These are phyloP conservation scores for Cordyceps cateniannulata DNA, from an alignment of 2,329 filamentous ascomycete species.

Conservation along the genomic window DNA sequence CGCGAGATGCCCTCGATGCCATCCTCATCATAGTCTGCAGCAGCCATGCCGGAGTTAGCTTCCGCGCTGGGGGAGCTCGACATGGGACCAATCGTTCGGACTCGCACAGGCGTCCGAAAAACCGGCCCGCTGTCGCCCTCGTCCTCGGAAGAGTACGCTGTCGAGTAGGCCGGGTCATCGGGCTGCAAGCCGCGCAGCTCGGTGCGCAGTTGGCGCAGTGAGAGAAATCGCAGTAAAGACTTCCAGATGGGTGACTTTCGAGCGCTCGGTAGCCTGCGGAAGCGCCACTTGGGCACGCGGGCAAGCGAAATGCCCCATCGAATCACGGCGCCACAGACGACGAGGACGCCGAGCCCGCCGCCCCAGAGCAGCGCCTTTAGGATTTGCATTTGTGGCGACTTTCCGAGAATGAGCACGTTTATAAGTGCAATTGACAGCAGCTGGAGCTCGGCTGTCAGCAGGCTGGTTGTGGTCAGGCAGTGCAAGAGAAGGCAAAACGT, in stretches of 20 bases:
- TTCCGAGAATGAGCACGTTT: constrained; percentile 70
- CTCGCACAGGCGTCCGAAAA: constrained; percentile 20
- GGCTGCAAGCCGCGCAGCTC: constrained; percentile 27
- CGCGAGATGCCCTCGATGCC: constrained; percentile 22
- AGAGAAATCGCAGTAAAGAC: constrained; percentile 33
- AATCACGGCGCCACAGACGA: constrained; percentile 67
- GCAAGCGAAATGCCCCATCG: constrained; percentile 80
- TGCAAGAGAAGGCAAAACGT: constrained; percentile 66
- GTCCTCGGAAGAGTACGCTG: constrained; percentile 26
- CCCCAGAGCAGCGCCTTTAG: constrained; percentile 80
- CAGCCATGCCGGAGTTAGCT: constrained; percentile 14
- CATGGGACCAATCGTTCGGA: constrained; percentile 22
- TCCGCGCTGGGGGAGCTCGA: background rate
- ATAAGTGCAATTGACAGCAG: constrained; percentile 77
- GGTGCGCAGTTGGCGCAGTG: constrained; percentile 41
- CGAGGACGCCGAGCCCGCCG: constrained; percentile 69
- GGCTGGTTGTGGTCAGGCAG: constrained; percentile 80
- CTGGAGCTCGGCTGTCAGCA: constrained; percentile 81
- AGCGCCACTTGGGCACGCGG: constrained; percentile 85
- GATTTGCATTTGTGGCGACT: constrained; percentile 76
- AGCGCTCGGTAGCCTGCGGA: constrained; percentile 49
- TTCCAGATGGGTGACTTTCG: constrained; percentile 31
- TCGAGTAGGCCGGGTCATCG: constrained; percentile 27
- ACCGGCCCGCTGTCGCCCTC: constrained; percentile 19
- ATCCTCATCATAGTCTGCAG: constrained; percentile 16